phyloP scores from a whole-genome alignment of 192 early-diverging fungal genomes.

The Backusella parvicylindrica region DNA sequence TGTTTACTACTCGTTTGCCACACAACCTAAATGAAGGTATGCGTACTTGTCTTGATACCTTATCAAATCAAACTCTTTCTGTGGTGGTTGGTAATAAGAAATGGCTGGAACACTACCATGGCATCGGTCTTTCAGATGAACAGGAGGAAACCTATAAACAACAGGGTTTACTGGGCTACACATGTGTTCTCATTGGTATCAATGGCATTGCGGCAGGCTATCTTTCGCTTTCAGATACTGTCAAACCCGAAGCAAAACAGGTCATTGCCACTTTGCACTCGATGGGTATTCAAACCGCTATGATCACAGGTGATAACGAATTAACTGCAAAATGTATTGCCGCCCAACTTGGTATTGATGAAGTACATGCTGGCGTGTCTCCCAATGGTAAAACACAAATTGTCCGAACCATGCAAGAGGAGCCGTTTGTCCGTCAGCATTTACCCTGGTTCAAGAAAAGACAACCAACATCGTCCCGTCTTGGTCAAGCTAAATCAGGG shows the following conservation, averaged over 20 bases:
- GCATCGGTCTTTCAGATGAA: slow-evolving; percentile 35
- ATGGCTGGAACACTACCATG: slow-evolving; percentile 51
- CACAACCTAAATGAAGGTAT: neutral
- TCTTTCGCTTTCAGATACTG: slow-evolving; percentile 79
- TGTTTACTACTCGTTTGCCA: slow-evolving; percentile 10
- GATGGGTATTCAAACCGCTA: slow-evolving; percentile 77
- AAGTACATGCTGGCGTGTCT: slow-evolving; percentile 87
- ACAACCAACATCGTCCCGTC: neutral
- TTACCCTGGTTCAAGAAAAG: neutral
- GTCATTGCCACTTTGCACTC: slow-evolving; percentile 66
- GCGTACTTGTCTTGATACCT: neutral
- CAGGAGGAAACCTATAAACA: neutral
- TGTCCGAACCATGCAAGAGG: slow-evolving; percentile 35
- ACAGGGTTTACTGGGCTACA: slow-evolving; percentile 69
- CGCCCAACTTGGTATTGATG: slow-evolving; percentile 71
- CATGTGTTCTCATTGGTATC: slow-evolving; percentile 76
- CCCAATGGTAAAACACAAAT: slow-evolving; percentile 87
- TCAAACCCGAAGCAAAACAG: slow-evolving; percentile 75
- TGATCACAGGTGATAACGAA: slow-evolving; percentile 94
- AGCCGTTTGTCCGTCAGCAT: neutral
- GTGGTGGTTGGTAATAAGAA: slow-evolving; percentile 75
- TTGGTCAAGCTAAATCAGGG: neutral
- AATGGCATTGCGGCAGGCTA: slow-evolving; percentile 57
- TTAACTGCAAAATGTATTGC: slow-evolving; percentile 84
- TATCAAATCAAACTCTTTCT: neutral